Evolutionary conservation across 1,284 basidiomycete species (phyloP).

Genomic region (Rhodotorula sp.): DNA sequence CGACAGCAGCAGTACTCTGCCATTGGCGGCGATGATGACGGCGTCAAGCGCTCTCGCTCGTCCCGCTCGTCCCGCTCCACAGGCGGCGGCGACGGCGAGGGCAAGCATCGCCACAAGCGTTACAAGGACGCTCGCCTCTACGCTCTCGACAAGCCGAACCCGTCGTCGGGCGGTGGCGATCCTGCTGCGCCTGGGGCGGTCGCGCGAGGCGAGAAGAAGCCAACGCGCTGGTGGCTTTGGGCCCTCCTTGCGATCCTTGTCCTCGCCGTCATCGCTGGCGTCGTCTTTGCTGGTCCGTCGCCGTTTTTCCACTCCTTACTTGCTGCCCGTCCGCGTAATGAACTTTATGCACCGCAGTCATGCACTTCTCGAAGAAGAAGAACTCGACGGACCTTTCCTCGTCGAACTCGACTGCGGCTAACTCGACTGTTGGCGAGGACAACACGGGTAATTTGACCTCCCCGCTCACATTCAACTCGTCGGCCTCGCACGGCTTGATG

Average conservation of each 20-base stretch:
- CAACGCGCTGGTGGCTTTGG: background rate
- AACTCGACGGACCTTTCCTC: background rate
- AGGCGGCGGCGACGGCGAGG: too few species aligned
- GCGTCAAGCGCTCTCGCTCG: background rate
- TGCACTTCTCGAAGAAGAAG: background rate
- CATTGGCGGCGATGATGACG: too few species aligned
- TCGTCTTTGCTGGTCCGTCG: slow-evolving; percentile 4
- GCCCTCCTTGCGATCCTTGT: slow-evolving; percentile 5
- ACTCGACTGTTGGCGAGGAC: too few species aligned
- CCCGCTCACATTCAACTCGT: background rate
- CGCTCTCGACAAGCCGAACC: background rate
- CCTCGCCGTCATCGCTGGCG: background rate
- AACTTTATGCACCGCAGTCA: background rate
- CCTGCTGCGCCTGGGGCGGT: background rate
- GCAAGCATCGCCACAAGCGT: background rate
- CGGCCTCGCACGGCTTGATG: background rate
- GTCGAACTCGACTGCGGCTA: background rate
- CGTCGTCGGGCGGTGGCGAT: background rate
- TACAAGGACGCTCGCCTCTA: background rate
- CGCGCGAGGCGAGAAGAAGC: background rate
- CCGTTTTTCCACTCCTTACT: background rate
- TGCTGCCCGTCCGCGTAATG: too few species aligned
- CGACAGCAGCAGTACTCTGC: too few species aligned
- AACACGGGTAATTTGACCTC: slow-evolving; percentile 6
- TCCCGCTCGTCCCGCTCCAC: background rate